Conservation (phyloP, 176 grass and related monocot species). For the Musa itinerans region DNA sequence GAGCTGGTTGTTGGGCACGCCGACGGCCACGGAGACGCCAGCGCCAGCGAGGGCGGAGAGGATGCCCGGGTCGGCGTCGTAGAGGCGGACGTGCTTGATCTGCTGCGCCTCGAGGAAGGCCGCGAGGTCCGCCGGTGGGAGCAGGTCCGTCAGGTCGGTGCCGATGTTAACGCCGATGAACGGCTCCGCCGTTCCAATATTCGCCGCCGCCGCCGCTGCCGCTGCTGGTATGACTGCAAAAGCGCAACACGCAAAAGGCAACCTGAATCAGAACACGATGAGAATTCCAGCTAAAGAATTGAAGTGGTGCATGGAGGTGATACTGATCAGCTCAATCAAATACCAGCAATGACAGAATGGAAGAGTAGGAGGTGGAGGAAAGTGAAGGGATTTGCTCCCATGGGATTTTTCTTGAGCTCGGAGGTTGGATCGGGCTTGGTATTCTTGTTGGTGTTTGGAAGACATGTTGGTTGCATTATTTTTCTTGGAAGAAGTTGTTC, state of each 20-base stretch:
- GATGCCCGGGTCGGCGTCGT: conserved; percentile 64
- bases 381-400: no score
- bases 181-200: conserved; percentile 17
- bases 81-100: conserved; percentile 75
- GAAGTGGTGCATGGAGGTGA: background rate
- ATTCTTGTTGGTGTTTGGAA: no score
- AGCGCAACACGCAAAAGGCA: background rate
- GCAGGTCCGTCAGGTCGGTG: conserved; percentile 67
- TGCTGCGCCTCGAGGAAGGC: conserved; percentile 60
- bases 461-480: no score
- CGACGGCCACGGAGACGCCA: conserved; percentile 53
- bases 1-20: conserved; percentile 86
- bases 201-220: background rate
- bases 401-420: no score
- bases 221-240: background rate
- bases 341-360: no score
- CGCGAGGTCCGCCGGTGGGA: conserved; percentile 61
- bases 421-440: no score
- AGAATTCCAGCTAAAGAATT: background rate
- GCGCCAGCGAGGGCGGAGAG: conserved; percentile 54
- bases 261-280: background rate
- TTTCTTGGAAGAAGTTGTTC: no score
- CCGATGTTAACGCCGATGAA: conserved; percentile 88
- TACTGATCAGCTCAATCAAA: no score
- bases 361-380: no score